Evolutionary conservation across 2,329 filamentous ascomycete species (phyloP), one percentile per base, ranked within the genome.

Genomic region (Beauveria australis): DNA sequence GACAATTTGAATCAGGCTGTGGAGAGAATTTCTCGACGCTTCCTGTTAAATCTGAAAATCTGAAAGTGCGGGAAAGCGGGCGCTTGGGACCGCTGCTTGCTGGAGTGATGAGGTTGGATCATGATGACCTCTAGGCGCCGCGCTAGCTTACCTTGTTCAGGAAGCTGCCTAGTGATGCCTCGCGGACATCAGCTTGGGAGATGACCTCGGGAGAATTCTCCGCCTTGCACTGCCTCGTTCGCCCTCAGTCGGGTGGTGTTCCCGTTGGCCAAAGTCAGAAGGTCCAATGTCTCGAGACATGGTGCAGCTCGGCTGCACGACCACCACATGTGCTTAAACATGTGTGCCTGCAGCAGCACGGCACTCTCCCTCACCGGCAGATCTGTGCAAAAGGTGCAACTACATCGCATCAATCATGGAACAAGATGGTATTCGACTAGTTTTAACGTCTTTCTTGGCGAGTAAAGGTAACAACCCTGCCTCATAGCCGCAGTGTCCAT

Each of bases 211-310:
- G 26, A 44, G 6, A 10, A 22, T n/a, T 8, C 57, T 19, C 57
- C 57, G 48, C 28, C 18, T 53, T 59, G 57, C 57, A 59, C 48
- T 53, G 57, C 57, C 57, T 59, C 57, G 16, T 33, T 52, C 18
- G 47, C 37, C 55, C 48, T 53, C 57, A 19, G 9, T 9, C 57
- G 57, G 57, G 41, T 59, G 28, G 19, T 53, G 41, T 43, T 59
- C 40, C 48, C 41, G 57, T 51, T n/a, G 22, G 7, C 8, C 19
- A 14, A 51, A 18, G 47, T 19, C 19, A 33, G 18, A 52, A 1
- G 7, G 3, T 51, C 26, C 28, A 24, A 12, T 37, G 24, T 19
- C 22, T 46, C 46, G 14, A 37, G 40, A 47, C 56, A 24, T 22
- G 47, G 33, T 49, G 47, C 5, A 37, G 33, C 33, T 37, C 16